Evolutionary conservation across 305 asterid genomes (phyloP).

Genomic region (Fraxinus sp.): DNA sequence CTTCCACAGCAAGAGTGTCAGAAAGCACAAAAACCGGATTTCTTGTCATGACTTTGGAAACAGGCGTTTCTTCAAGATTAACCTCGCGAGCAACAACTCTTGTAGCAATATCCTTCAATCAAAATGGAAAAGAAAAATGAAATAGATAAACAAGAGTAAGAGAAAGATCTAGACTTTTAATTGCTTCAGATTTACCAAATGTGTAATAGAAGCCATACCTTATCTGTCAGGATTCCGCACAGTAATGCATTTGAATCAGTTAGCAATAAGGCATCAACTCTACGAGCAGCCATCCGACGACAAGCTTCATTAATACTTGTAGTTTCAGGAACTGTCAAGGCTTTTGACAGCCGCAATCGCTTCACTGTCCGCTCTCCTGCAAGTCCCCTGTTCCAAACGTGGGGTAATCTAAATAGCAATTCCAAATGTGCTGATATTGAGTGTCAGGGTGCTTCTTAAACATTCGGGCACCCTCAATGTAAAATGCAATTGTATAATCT

Average conservation of each 20-base stretch:
- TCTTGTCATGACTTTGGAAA: constrained; percentile 88
- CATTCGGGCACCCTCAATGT: neutral
- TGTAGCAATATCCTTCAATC: constrained; percentile 72
- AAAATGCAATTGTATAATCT: neutral
- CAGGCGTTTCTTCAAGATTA: constrained; percentile 80
- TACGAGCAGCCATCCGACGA: constrained; percentile 86
- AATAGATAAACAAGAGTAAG: constrained; percentile 1
- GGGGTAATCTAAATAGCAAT: constrained; percentile 13
- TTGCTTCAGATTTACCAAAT: neutral
- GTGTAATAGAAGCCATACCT: constrained; percentile 45
- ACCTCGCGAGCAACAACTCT: constrained; percentile 81
- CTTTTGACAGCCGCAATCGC: constrained; percentile 80
- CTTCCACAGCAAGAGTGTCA: constrained; percentile 96
- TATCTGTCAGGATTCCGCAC: constrained; percentile 95
- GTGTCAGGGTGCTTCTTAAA: neutral
- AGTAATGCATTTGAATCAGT: constrained; percentile 90
- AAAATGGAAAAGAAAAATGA: neutral
- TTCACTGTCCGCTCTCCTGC: constrained; percentile 91
- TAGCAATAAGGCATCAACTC: constrained; percentile 85
- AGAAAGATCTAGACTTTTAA: neutral
- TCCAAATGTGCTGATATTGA: neutral
- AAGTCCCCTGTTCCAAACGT: constrained; percentile 54
- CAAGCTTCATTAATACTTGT: constrained; percentile 84
- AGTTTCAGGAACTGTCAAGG: constrained; percentile 80
- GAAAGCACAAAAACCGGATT: constrained; percentile 95